Conservation (phyloP, 1,139 yeast genomes). For the Eremothecium sinecaudum region DNA sequence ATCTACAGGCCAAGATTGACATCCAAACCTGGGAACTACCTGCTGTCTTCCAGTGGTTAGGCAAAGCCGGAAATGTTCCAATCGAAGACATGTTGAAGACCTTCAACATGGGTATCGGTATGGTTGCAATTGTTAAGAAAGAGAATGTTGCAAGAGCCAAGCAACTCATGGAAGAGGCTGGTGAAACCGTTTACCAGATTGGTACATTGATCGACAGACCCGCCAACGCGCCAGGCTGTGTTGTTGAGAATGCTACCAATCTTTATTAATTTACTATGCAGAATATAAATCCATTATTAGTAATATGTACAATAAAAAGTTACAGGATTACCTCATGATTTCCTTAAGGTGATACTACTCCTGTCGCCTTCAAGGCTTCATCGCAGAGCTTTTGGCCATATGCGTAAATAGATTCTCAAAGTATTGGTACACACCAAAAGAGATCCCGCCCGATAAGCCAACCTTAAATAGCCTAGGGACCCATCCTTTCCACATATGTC, state of each 20-base stretch:
- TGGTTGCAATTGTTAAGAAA: constrained; percentile 74
- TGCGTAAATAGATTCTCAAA: constrained; percentile 37
- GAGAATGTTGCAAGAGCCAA: constrained; percentile 54
- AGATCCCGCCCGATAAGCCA: constrained; percentile 68
- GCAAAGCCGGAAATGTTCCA: constrained; percentile 85
- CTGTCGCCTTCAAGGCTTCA: too few species aligned
- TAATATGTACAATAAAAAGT: constrained; percentile 2
- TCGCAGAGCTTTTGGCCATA: too few species aligned
- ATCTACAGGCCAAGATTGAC: constrained; percentile 73
- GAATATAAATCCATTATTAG: not conserved
- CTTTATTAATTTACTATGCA: constrained; percentile 39
- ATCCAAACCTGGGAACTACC: constrained; percentile 76
- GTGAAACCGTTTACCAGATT: constrained; percentile 70
- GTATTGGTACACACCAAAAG: constrained; percentile 58
- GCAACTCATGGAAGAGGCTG: constrained; percentile 46
- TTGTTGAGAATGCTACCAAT: constrained; percentile 52
- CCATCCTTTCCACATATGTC: constrained; percentile 67
- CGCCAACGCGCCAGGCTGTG: constrained; percentile 51
- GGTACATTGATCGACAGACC: constrained; percentile 57
- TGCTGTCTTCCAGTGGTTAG: constrained; percentile 87
- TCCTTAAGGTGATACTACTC: too few species aligned
- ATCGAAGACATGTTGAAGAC: constrained; percentile 77
- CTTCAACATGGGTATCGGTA: constrained; percentile 92
- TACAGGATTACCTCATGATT: too few species aligned
- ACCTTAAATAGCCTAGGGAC: constrained; percentile 73